Conservation (phyloP, 164 flowering plant species). For the Kingdonia uniflora region DNA sequence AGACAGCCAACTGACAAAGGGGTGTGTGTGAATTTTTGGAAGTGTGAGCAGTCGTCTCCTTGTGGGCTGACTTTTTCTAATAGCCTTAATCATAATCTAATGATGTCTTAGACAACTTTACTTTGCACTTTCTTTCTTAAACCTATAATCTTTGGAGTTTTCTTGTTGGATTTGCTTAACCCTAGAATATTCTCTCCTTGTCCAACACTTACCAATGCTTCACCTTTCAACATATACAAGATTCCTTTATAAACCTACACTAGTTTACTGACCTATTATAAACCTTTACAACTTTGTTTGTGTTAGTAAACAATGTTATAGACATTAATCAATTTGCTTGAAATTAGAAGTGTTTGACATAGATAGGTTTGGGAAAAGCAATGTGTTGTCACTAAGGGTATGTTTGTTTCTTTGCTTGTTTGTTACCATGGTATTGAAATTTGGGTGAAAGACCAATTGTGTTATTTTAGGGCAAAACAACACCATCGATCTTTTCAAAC, state of each 20-base stretch:
- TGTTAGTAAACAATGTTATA: too few relatives aligned
- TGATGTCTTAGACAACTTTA: slow-evolving; percentile 33
- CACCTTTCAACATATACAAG: slow-evolving; percentile 42
- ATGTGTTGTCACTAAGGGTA: slow-evolving; percentile 65
- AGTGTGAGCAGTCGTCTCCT: slow-evolving; percentile 65
- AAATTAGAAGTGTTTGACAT: not conserved
- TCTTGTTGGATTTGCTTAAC: slow-evolving; percentile 50
- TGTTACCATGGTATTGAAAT: slow-evolving; percentile 14
- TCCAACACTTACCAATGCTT: slow-evolving; percentile 28
- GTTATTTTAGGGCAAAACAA: too few relatives aligned
- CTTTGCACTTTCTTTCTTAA: slow-evolving; percentile 34
- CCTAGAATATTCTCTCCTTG: slow-evolving; percentile 69
- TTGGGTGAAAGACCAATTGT: not conserved
- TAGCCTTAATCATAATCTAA: slow-evolving; percentile 76
- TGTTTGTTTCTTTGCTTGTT: slow-evolving; percentile 58
- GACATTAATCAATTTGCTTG: not conserved
- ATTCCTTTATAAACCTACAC: slow-evolving; percentile 18
- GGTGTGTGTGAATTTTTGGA: slow-evolving; percentile 73
- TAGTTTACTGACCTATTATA: slow-evolving; percentile 9
- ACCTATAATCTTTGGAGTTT: slow-evolving; percentile 45
- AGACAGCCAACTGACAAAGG: slow-evolving; percentile 57
- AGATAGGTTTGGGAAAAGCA: slow-evolving; percentile 48
- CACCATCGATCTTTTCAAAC: too few relatives aligned
- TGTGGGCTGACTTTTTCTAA: slow-evolving; percentile 88
- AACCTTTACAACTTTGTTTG: not conserved